These are phyloP conservation scores for Hymenoscyphus fraxineus DNA, from an alignment of 2,329 filamentous ascomycete genomes.

Conservation along the genomic window DNA sequence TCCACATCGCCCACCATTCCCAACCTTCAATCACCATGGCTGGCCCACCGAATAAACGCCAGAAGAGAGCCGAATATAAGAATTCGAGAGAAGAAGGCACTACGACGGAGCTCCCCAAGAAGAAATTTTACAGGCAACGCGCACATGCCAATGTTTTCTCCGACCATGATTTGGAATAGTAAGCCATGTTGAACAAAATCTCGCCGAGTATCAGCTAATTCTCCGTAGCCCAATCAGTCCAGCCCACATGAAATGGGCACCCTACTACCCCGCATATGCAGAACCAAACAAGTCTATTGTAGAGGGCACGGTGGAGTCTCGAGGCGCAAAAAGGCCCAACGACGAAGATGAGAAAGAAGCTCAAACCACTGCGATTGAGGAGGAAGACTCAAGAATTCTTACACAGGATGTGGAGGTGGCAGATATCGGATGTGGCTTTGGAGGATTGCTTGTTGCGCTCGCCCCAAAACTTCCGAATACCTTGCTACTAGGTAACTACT, in stretches of 20 bases:
- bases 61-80: conserved; percentile 65
- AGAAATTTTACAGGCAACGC: conserved; percentile 93
- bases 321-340: conserved; percentile 12
- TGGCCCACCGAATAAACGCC: conserved; percentile 51
- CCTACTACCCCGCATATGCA: conserved; percentile 74
- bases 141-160: conserved; percentile 98
- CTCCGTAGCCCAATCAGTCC: conserved; percentile 68
- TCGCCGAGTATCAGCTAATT: conserved; percentile 18
- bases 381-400: neutral
- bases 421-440: conserved; percentile 96
- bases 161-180: conserved; percentile 88
- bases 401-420: conserved; percentile 75
- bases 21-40: conserved; percentile 39
- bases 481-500: conserved; percentile 68
- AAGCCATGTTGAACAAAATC: conserved; percentile 36
- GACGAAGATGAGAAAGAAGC: neutral
- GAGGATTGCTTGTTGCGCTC: conserved; percentile 82
- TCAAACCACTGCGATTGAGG: neutral
- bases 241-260: conserved; percentile 85
- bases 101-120: conserved; percentile 63
- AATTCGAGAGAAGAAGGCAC: conserved; percentile 47
- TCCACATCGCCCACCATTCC: conserved; percentile 65
- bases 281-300: conserved; percentile 35
- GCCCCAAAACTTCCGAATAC: conserved; percentile 77
- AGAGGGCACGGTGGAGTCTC: neutral